Base-by-base conservation (phyloP, 768 basidiomycete genomes). In the Paxillus ammoniavirescens region DNA sequence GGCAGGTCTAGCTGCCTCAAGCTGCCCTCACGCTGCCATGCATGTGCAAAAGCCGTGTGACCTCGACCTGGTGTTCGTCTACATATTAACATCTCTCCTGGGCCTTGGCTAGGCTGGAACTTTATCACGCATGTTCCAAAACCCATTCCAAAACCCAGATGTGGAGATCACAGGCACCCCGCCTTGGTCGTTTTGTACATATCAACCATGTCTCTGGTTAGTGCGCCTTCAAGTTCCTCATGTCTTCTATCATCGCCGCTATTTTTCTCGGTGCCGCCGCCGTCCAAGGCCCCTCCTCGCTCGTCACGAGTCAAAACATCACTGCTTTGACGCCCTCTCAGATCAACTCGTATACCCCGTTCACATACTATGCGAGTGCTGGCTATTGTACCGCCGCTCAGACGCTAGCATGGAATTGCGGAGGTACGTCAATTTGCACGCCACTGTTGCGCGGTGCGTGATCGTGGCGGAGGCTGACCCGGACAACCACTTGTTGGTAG, bases 321-420 rank as follows among this genome's bases (percentile, higher is more conserved):
- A 70, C 69, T 4, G 49, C 73, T 1, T 67, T 82, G 26, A 66
- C 71, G 12, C 47, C 67, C 5, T 42, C 74, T 1, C 68, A 82
- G 58, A 71, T 82, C 17, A 54, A 70, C 5, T 26, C 65, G 3
- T 83, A 74, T 66, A 73, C 60, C 28, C 73, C 80, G 0, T 84
- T 75, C 65, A 75, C 78, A 6, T 68, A 68, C 57, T 82, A 77
- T 58, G 77, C 82, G 0, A 72, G 73, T 35, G 71, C 79, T 4
- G 79, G 73, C 8, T 79, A 79, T 62, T 84, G 83, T 53, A 30
- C 56, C 8, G 65, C 78, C 0, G 57, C 70, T 5, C 41, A 59
- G 23, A 77, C 73, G 23, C 54, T 73, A 42, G 67, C 69, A 12
- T 84, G 82, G 80, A 68, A 68, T 31, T 84, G 82, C 65, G 83